Percentiles rank a stretch among this genome's conserved stretches.
These are phyloP conservation scores for Tylopilus cervinicoccineus DNA, from an alignment of 768 basidiomycete genomes.

Conservation along the genomic window DNA sequence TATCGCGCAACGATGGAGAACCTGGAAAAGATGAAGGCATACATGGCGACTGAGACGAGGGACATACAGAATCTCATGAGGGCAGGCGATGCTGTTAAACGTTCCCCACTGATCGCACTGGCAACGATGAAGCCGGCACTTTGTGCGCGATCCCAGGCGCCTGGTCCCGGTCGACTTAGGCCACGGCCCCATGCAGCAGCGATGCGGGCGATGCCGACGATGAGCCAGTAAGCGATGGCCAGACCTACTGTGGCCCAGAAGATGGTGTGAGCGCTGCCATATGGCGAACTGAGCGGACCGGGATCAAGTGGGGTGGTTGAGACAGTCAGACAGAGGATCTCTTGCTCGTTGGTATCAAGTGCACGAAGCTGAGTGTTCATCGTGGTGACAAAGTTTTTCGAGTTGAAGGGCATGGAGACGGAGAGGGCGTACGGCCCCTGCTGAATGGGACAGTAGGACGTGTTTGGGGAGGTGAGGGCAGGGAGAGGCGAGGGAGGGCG, in stretches of 20 bases:
- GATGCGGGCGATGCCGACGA: constrained; percentile 78
- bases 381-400: constrained; percentile 73
- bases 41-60: constrained; percentile 7
- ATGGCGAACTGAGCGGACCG: constrained; percentile 47
- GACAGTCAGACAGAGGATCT: constrained; percentile 81
- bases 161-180: constrained; percentile 48
- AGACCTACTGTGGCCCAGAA: constrained; percentile 74
- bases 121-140: constrained; percentile 86
- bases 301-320: constrained; percentile 73
- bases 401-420: constrained; percentile 61
- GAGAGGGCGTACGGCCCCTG: constrained; percentile 82
- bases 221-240: constrained; percentile 74
- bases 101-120: constrained; percentile 90
- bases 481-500: constrained; percentile 75
- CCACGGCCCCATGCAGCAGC: constrained; percentile 84
- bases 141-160: constrained; percentile 69
- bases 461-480: constrained; percentile 30
- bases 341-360: constrained; percentile 80
- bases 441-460: constrained; percentile 69
- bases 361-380: constrained; percentile 81
- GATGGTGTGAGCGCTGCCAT: constrained; percentile 63
- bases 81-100: constrained; percentile 78
- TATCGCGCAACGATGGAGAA: constrained; percentile 88
- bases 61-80: constrained; percentile 83
- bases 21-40: constrained; percentile 41